phyloP scores from a whole-genome alignment of 345 rosid species.

The Pelargonium nanum region DNA sequence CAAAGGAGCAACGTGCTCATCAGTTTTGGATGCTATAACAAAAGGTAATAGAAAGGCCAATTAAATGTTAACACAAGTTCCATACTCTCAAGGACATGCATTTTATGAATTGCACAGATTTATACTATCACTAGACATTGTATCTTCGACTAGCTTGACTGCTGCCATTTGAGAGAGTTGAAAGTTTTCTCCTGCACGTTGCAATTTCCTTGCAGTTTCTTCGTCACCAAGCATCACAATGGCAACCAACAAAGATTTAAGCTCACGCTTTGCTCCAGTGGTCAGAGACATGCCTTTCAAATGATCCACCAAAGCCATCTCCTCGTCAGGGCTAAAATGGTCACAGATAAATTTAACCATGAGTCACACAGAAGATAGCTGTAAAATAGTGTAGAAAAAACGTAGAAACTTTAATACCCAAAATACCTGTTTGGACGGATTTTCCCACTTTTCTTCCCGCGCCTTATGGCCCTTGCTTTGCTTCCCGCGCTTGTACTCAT shows the following conservation, averaged over 20 bases:
- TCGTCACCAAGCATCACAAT: constrained; percentile 62
- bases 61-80: no score
- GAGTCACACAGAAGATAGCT: no score
- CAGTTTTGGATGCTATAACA: no score
- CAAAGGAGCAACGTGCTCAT: no score
- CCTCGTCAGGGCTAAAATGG: constrained; percentile 87
- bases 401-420: constrained; percentile 2
- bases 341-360: no score
- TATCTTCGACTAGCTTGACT: constrained; percentile 67
- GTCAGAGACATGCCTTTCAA: constrained; percentile 72
- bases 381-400: no score
- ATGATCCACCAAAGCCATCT: constrained; percentile 88
- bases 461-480: constrained; percentile 62
- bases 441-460: constrained; percentile 67
- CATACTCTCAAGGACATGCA: no score
- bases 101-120: no score
- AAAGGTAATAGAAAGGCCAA: no score
- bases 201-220: constrained; percentile 63
- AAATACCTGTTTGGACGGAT: constrained; percentile 89
- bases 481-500: constrained; percentile 46
- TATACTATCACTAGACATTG: constrained; percentile 38
- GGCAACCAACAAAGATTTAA: constrained; percentile 59
- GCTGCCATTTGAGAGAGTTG: constrained; percentile 74
- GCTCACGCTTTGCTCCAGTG: constrained; percentile 63
- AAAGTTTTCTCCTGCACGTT: constrained; percentile 54